Conservation (phyloP, 164 flowering plant genomes). For the Annona cherimola region DNA sequence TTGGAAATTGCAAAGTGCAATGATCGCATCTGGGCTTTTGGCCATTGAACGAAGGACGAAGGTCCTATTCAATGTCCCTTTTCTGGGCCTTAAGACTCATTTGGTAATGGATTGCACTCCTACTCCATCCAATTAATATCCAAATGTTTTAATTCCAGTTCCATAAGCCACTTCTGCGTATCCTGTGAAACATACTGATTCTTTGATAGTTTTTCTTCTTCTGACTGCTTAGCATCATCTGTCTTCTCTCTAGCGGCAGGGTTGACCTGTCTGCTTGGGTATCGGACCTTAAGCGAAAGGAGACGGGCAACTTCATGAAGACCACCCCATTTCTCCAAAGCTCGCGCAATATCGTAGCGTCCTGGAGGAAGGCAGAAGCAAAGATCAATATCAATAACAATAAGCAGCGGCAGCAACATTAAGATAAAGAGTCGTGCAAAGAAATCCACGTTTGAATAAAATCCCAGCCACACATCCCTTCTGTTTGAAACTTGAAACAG, state of each 20-base stretch:
- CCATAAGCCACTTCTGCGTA: slow-evolving; percentile 67
- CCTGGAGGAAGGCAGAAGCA: slow-evolving; percentile 32
- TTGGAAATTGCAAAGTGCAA: too few species aligned
- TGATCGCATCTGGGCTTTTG: too few species aligned
- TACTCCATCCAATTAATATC: slow-evolving; percentile 71
- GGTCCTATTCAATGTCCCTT: too few species aligned
- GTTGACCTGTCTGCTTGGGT: slow-evolving; percentile 48
- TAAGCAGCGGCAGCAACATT: too few species aligned
- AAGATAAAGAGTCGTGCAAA: too few species aligned
- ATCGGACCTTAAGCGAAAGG: slow-evolving; percentile 65
- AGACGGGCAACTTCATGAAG: slow-evolving; percentile 92
- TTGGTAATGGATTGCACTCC: not conserved
- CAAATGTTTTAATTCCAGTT: slow-evolving; percentile 53
- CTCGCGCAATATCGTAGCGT: slow-evolving; percentile 91
- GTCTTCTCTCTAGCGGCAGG: slow-evolving; percentile 36
- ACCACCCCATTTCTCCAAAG: slow-evolving; percentile 97
- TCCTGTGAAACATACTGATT: slow-evolving; percentile 49
- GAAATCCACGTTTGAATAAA: too few species aligned
- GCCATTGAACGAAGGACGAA: too few species aligned
- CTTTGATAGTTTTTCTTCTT: slow-evolving; percentile 27
- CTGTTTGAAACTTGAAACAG: too few species aligned
- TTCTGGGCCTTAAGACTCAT: not conserved
- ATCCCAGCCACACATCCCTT: too few species aligned
- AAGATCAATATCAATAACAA: too few species aligned
- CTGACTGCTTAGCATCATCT: slow-evolving; percentile 22